A percentile compares a stretch with the other conserved stretches of the same genome.
phyloP scores from a whole-genome alignment of 2,329 filamentous ascomycete species.

The Sclerotinia borealis region DNA sequence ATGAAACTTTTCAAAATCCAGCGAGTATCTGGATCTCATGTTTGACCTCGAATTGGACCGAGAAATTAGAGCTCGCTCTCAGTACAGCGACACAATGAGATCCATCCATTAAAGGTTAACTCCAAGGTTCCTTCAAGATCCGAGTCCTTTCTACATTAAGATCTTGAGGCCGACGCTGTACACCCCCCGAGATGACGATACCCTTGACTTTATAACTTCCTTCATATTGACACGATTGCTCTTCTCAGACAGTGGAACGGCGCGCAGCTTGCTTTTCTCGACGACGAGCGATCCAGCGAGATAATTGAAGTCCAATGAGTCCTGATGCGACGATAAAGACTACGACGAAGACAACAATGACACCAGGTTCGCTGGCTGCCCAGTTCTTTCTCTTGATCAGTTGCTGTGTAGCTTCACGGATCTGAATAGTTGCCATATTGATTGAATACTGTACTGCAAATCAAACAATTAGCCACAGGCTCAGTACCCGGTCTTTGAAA shows the following conservation, averaged over 20 bases:
- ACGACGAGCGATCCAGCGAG: slow-evolving; percentile 37
- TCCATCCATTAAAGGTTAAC: neutral
- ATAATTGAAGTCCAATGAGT: slow-evolving; percentile 44
- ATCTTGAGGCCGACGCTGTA: neutral
- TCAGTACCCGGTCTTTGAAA: neutral
- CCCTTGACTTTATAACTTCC: neutral
- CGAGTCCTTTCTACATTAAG: neutral
- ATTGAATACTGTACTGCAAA: neutral
- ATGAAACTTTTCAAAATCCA: neutral
- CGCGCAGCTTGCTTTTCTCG: slow-evolving; percentile 1
- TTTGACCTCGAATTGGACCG: neutral
- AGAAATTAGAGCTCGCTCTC: neutral
- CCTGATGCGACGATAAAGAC: slow-evolving; percentile 49
- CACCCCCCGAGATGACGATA: neutral
- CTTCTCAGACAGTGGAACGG: slow-evolving; percentile 1
- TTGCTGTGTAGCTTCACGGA: slow-evolving; percentile 30
- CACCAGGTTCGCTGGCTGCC: slow-evolving; percentile 50
- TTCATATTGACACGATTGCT: neutral
- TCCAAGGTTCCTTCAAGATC: neutral
- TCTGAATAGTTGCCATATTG: slow-evolving; percentile 21
- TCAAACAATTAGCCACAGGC: slow-evolving; percentile 3
- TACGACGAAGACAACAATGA: slow-evolving; percentile 57
- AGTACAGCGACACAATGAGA: neutral
- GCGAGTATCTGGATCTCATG: neutral
- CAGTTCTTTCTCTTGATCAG: slow-evolving; percentile 51